A percentile compares a stretch with the other conserved stretches of the same genome.
These are phyloP conservation scores for Withania somnifera DNA, from an alignment of 305 asterid genomes.

Conservation along the genomic window DNA sequence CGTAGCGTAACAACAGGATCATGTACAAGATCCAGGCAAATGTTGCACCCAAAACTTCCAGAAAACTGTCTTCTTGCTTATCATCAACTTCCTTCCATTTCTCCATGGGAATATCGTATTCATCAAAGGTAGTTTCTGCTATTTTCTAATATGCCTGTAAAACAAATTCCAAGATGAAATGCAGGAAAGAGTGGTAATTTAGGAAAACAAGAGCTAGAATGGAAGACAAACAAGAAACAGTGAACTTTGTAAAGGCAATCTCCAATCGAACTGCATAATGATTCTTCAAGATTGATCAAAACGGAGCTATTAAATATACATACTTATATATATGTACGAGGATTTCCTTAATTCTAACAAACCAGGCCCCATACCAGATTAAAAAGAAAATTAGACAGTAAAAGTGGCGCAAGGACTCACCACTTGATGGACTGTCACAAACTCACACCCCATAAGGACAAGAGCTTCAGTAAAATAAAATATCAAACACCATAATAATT, in stretches of 20 bases:
- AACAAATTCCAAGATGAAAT: not conserved
- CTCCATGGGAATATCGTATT: not conserved
- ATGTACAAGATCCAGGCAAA: conserved; percentile 49
- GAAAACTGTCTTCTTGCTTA: conserved; percentile 13
- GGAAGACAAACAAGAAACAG: too few species aligned
- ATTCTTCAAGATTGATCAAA: not conserved
- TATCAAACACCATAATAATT: too few species aligned
- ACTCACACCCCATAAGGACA: not conserved
- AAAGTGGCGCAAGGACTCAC: not conserved
- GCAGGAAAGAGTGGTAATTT: not conserved
- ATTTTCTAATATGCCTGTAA: not conserved
- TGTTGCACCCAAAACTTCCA: conserved; percentile 44
- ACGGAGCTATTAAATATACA: not conserved
- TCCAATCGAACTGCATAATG: not conserved
- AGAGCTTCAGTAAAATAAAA: not conserved
- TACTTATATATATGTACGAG: too few species aligned
- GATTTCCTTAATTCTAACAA: not conserved
- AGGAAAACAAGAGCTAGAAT: not conserved
- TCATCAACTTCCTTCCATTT: conserved; percentile 14
- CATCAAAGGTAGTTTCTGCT: not conserved
- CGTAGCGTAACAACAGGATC: conserved; percentile 79
- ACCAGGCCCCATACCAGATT: not conserved
- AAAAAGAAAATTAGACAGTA: not conserved
- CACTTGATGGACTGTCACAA: not conserved
- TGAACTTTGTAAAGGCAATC: not conserved